Base-by-base conservation (phyloP, 208 protist genomes). In the Trypanosomatidae sp. region DNA sequence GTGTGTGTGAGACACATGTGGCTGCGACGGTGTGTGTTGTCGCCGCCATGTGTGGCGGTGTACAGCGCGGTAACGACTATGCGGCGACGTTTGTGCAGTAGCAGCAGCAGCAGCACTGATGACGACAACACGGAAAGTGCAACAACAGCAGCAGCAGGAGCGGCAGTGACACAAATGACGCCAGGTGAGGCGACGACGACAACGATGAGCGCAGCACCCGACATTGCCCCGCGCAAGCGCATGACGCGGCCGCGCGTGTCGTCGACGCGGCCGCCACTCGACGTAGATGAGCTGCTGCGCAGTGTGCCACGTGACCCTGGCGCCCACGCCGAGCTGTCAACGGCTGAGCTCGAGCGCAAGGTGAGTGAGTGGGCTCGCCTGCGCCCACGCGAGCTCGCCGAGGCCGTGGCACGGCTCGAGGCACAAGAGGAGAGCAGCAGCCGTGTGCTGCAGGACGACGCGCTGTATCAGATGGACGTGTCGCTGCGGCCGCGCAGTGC, bases 401-500 rank as follows among this genome's bases (percentile, higher is more conserved):
- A 73, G 48, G 53, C 81, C 7, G 65, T 78, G 47, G 28, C 47
- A 24, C 58, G 68, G 43, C 61, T 87, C 18, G 76, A 84, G 38
- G 49, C 56, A 27, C 56, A 82, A 39, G 74, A 90, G 57, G 56
- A 83, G 21, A 71, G 66, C 44, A 79, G 72, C 42, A 83, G 72
- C 47, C 66, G 68, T 19, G 75, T 88, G 38, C 73, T 94, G 15
- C 59, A 49, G 40, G 74, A 90, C 44, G 85, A 94, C 56, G 80
- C 78, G 38, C 60, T 94, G 13, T 90, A 90, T 42, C 85, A 94
- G 57, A 90, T 94, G 80, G 85, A 94, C 28, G 75, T 94, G 3
- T 94, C 85, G 2, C 56, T 88, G 23, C 71, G 71, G 45, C 60
- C 78, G 21, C 76, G 75, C 39, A 65, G 60, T 41, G 33, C 45